A percentile compares a stretch with the other conserved stretches of the same genome.
Conservation (phyloP, 2,329 filamentous ascomycete genomes). For the Neurospora sp. region DNA sequence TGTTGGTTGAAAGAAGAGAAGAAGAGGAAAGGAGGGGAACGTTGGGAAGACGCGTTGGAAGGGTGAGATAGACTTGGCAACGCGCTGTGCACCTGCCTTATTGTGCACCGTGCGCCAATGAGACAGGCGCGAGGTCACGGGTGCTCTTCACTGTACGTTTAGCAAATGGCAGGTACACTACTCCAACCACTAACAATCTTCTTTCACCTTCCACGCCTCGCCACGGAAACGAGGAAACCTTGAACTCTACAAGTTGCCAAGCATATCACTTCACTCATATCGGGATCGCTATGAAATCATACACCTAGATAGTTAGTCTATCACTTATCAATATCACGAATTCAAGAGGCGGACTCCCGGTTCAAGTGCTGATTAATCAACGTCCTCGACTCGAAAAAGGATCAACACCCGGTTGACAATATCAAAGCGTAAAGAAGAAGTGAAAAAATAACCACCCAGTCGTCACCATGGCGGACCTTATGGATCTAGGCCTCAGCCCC, state of each 20-base stretch:
- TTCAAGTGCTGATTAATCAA: not conserved
- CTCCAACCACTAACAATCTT: not conserved
- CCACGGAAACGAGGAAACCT: not conserved
- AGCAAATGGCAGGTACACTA: not conserved
- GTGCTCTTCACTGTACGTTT: not conserved
- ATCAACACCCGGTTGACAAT: not conserved
- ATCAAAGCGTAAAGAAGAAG: not conserved
- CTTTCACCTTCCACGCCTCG: not conserved
- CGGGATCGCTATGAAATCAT: not conserved
- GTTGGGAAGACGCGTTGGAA: slow-evolving; percentile 2
- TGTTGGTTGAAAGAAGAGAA: slow-evolving; percentile 1
- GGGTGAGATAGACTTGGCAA: not conserved
- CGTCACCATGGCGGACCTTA: not conserved
- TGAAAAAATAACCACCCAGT: not conserved
- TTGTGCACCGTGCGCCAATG: not conserved
- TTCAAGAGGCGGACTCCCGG: not conserved
- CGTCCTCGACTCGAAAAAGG: not conserved
- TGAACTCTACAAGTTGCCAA: not conserved
- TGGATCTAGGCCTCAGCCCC: not conserved
- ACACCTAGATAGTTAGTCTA: not conserved
- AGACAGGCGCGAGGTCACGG: slow-evolving; percentile 6
- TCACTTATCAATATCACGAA: not conserved
- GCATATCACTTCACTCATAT: not conserved
- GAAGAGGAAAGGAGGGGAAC: not conserved
- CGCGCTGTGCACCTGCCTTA: slow-evolving; percentile 4